These are phyloP conservation scores for Gastrolobium bilobum DNA, from an alignment of 306 rosid genomes.

Conservation along the genomic window DNA sequence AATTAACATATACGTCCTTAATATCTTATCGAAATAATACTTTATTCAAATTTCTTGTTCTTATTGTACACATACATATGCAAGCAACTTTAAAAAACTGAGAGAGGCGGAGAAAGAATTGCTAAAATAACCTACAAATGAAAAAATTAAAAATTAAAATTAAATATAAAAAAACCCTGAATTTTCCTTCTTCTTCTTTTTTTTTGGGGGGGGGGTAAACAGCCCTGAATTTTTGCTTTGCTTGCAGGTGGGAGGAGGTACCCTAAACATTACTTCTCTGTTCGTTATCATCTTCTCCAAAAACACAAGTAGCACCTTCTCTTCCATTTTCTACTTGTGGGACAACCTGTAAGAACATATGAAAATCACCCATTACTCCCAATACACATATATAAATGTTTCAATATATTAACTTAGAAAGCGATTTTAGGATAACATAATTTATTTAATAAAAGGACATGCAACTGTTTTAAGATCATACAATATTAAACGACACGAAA, in stretches of 20 bases:
- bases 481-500: background rate
- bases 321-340: conserved; percentile 55
- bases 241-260: background rate
- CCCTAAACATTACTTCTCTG: conserved; percentile 2
- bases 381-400: background rate
- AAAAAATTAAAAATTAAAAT: background rate
- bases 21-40: background rate
- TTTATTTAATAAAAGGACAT: background rate
- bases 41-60: background rate
- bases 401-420: background rate
- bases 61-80: background rate
- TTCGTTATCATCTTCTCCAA: conserved; percentile 38
- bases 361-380: background rate
- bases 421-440: background rate
- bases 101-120: background rate
- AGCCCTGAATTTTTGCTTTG: background rate
- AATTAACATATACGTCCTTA: too few relatives aligned
- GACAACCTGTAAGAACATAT: conserved; percentile 61
- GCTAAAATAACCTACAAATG: background rate
- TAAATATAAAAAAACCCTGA: background rate
- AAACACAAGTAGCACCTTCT: background rate
- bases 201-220: background rate
- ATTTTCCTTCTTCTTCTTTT: background rate
- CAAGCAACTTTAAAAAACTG: background rate
- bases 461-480: too few relatives aligned